Base-by-base conservation (phyloP, 345 rosid genomes). In the Erodium maritimum region DNA sequence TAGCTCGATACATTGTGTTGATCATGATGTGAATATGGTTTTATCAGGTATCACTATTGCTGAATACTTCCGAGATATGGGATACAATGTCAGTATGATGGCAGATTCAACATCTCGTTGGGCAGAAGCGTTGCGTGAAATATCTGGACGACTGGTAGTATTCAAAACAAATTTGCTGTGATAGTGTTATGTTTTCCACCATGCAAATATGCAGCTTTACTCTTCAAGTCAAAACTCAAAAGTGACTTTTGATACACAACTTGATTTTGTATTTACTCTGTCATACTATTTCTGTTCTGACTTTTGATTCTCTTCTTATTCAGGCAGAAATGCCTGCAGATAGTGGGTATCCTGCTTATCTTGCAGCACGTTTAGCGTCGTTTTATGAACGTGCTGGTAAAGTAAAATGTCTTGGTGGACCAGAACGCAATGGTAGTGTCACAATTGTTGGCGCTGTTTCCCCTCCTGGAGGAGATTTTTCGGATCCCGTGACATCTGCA, bases 241-340 rank as follows among this genome's bases (percentile, higher is more conserved):
- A 7, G 8, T 42, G 48, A 42, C 48, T 42, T 12, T 9, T 10
- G 48, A 14, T 42, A 42, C n/a, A n/a, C n/a, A n/a, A n/a, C n/a
- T n/a, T n/a, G n/a, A n/a, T n/a, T n/a, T n/a, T n/a, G n/a, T n/a
- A n/a, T 42, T 42, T 42, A 42, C 48, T n/a, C n/a, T 42, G 11
- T 42, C 48, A 42, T 14, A 14, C 48, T 12, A 42, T 20, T 52
- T 52, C 21, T n/a, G 25, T 12, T 19, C 52, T 53, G 57, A 19
- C 4, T 61, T 13, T 6, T 24, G 21, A 21, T 11, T 50, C 23
- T 55, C 60, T n/a, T 25, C 55, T 61, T 48, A 75, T 63, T 45
- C 81, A 94, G 97, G 97, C 99, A 52, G 99, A 94, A 80, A 94
- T 94, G 99, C 99, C 99, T 73, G 99, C 99, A 20, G 99, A 94